Percentiles rank a stretch among this genome's conserved stretches.
Evolutionary conservation across 129 eudicot species (phyloP).

Genomic region (Centella asiatica): DNA sequence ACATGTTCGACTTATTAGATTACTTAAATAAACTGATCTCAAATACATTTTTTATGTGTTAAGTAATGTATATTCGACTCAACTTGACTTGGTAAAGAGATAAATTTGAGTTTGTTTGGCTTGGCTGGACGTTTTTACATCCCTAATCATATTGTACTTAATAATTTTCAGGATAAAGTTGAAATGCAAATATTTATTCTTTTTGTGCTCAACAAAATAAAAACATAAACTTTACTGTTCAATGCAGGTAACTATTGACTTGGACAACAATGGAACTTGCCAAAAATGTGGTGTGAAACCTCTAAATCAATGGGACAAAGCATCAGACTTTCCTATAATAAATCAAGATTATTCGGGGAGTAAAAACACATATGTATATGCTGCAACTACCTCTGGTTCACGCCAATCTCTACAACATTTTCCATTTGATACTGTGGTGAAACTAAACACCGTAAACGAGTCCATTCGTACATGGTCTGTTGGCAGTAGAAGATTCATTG

Average conservation of each 20-base stretch:
- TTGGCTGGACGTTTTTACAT: no score
- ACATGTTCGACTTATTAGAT: no score
- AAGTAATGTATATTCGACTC: no score
- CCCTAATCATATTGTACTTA: no score
- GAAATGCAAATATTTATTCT: no score
- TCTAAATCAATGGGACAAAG: conserved; percentile 43
- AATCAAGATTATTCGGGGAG: conserved; percentile 50
- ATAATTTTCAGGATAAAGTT: no score
- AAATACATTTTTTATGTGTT: no score
- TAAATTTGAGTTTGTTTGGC: no score
- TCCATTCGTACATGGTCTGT: conserved; percentile 54
- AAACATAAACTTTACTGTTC: neutral
- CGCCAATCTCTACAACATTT: conserved; percentile 61
- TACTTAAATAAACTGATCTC: no score
- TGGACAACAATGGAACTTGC: conserved; percentile 39
- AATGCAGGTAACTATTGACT: conserved; percentile 45
- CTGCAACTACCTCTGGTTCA: conserved; percentile 67
- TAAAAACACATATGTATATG: conserved; percentile 51
- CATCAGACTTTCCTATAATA: conserved; percentile 70
- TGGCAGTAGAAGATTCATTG: conserved; percentile 57
- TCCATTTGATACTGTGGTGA: conserved; percentile 80
- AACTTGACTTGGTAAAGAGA: no score
- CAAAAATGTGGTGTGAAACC: conserved; percentile 43
- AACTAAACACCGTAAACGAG: conserved; percentile 36
- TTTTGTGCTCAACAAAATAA: neutral